Conservation (phyloP, 2,329 filamentous ascomycete species). For the Fusarium sp. region DNA sequence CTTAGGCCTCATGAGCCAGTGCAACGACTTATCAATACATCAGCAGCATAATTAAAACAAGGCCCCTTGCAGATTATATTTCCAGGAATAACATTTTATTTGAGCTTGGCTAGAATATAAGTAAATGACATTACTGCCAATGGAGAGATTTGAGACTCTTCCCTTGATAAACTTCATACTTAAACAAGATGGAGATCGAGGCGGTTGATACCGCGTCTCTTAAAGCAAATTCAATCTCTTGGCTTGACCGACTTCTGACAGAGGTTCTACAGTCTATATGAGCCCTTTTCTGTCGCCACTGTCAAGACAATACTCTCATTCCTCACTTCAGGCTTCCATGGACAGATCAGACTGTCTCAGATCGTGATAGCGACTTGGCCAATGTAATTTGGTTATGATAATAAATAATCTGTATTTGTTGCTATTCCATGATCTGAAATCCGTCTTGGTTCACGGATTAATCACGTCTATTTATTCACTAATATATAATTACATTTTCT, state of each 20-base stretch:
- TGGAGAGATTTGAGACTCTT: neutral
- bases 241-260: neutral
- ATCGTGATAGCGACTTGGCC: neutral
- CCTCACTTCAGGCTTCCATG: neutral
- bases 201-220: rapidly evolving
- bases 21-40: too few species aligned
- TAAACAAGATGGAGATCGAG: neutral
- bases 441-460: too few species aligned
- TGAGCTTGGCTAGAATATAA: neutral
- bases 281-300: neutral
- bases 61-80: too few species aligned
- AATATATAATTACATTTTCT: too few species aligned
- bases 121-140: neutral
- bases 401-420: too few species aligned
- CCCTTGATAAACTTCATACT: neutral
- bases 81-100: neutral
- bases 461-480: too few species aligned
- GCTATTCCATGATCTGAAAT: too few species aligned
- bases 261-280: neutral
- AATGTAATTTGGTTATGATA: neutral
- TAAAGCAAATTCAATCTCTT: neutral
- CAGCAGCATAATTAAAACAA: too few species aligned
- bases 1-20: too few species aligned
- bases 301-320: neutral
- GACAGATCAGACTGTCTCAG: neutral